phyloP scores from a whole-genome alignment of 305 asterid genomes.

The Fraxinus albicans region DNA sequence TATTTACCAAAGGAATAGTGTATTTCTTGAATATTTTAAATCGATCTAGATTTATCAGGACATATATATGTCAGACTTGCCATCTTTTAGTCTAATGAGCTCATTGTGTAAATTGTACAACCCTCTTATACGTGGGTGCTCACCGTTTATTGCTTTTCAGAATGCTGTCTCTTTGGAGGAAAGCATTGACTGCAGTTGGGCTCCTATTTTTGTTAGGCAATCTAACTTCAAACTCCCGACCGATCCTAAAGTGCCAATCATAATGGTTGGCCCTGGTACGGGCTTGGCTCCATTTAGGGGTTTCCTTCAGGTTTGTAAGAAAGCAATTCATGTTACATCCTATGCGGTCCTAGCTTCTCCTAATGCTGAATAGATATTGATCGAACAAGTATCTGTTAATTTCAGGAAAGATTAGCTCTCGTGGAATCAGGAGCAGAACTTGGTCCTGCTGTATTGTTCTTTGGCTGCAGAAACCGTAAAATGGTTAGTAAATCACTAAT shows the following conservation, averaged over 20 bases:
- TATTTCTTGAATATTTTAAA: background rate
- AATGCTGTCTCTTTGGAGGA: conserved; percentile 75
- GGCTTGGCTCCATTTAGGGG: conserved; percentile 99
- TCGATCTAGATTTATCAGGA: background rate
- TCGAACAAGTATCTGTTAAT: conserved; percentile 5
- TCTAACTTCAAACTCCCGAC: conserved; percentile 93
- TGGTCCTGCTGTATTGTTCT: conserved; percentile 82
- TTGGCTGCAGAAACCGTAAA: conserved; percentile 92
- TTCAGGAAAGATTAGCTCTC: conserved; percentile 92
- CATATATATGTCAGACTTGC: background rate
- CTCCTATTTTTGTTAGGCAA: conserved; percentile 78
- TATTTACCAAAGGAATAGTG: background rate
- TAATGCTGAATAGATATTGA: background rate
- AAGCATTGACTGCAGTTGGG: conserved; percentile 67
- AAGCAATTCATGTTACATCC: background rate
- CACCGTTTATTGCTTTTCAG: conserved; percentile 37
- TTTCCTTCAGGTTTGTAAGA: conserved; percentile 79
- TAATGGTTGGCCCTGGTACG: conserved; percentile 99
- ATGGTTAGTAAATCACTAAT: conserved; percentile 48
- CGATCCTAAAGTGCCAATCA: conserved; percentile 74
- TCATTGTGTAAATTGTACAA: background rate
- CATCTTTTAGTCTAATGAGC: background rate
- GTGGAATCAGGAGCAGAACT: conserved; percentile 85
- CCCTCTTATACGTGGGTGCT: background rate
- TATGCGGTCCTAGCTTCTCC: background rate